Evolutionary conservation across 768 basidiomycete species (phyloP).

Genomic region (Sporobolomyces pararoseus): DNA sequence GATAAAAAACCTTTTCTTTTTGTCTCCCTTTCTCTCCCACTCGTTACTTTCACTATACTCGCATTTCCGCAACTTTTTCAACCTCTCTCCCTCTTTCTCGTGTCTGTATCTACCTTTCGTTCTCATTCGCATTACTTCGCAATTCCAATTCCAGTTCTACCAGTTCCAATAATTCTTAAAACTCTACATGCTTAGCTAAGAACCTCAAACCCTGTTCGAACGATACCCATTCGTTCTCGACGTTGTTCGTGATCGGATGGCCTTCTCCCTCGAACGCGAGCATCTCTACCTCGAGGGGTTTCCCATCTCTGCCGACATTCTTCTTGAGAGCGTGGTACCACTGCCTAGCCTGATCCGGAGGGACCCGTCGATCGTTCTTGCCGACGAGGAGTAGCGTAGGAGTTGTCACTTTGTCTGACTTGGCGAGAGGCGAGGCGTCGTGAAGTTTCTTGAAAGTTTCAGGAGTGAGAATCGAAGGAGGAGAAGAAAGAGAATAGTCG

Average conservation of each 20-base stretch:
- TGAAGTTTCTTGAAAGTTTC: slow-evolving; percentile 55
- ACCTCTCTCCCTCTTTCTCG: neutral
- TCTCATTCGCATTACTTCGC: neutral
- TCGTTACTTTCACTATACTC: too few relatives aligned
- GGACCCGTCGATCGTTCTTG: slow-evolving; percentile 60
- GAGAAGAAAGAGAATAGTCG: slow-evolving; percentile 48
- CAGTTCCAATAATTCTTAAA: neutral
- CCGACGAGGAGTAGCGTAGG: slow-evolving; percentile 63
- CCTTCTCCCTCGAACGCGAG: slow-evolving; percentile 61
- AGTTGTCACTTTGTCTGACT: slow-evolving; percentile 56
- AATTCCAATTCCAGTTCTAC: neutral
- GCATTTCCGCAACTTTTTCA: neutral
- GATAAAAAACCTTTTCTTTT: neutral
- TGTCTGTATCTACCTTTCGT: neutral
- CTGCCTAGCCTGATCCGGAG: slow-evolving; percentile 60
- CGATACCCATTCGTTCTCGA: slow-evolving; percentile 53
- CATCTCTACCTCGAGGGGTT: slow-evolving; percentile 60
- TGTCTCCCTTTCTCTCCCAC: neutral
- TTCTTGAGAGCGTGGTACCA: slow-evolving; percentile 67
- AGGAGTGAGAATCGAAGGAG: slow-evolving; percentile 52
- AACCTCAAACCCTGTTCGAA: slow-evolving; percentile 59
- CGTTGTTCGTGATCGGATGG: slow-evolving; percentile 59
- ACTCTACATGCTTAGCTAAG: slow-evolving; percentile 48
- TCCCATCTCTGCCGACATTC: slow-evolving; percentile 50
- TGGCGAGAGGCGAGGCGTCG: slow-evolving; percentile 58